Evolutionary conservation across 441 rosid genomes (phyloP).

Genomic region (Populus hybrid): DNA sequence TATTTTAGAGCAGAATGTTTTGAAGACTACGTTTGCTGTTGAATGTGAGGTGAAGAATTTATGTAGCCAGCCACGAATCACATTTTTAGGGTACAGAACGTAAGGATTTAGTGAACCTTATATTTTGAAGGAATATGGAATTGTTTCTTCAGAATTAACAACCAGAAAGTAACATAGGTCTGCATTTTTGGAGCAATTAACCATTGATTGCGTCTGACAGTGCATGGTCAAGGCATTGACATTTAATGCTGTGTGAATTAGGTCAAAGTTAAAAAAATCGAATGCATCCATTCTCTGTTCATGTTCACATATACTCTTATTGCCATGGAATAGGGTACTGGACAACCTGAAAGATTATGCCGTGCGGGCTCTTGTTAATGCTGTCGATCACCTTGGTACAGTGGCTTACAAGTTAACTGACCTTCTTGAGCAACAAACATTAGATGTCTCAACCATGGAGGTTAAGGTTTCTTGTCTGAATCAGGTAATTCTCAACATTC

Average conservation of each 20-base stretch:
- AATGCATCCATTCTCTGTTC: slow-evolving; percentile 8
- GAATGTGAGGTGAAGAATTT: not conserved
- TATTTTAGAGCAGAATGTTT: not conserved
- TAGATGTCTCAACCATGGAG: slow-evolving; percentile 68
- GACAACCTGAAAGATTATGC: slow-evolving; percentile 95
- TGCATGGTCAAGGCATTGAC: slow-evolving; percentile 2
- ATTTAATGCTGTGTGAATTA: not conserved
- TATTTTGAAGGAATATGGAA: not conserved
- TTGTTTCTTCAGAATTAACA: not conserved
- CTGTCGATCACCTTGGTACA: slow-evolving; percentile 97
- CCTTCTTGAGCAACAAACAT: slow-evolving; percentile 82
- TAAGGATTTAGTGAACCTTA: not conserved
- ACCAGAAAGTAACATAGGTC: not conserved
- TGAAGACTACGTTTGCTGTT: not conserved
- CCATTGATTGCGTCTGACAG: not conserved
- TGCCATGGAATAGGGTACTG: slow-evolving; percentile 58
- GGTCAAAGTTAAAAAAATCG: not conserved
- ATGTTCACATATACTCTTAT: slow-evolving; percentile 5
- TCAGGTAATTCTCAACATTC: slow-evolving; percentile 56
- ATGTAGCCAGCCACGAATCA: not conserved
- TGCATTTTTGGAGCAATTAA: not conserved
- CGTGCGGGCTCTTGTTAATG: slow-evolving; percentile 87
- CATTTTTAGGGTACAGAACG: not conserved
- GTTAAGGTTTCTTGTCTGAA: slow-evolving; percentile 63
- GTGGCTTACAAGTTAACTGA: slow-evolving; percentile 95